Evolutionary conservation across 2,329 filamentous ascomycete genomes (phyloP).

Genomic region (Chrysoporthe deuterocubensis): DNA sequence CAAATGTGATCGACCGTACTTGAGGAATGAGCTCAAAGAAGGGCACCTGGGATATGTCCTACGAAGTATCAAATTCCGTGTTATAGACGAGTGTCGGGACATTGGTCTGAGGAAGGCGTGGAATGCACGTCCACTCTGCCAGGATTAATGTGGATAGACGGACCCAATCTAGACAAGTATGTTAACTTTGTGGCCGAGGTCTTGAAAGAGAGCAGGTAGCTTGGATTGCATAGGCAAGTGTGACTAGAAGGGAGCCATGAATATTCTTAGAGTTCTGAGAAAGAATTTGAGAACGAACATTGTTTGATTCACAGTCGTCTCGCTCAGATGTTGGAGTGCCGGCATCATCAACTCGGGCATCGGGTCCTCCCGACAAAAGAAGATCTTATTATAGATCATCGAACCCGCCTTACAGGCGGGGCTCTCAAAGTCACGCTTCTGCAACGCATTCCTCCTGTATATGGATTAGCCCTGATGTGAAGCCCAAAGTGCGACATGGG

Average conservation of each 20-base stretch:
- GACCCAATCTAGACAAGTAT: no score
- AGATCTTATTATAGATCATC: conserved; percentile 15
- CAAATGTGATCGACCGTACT: conserved; percentile 4
- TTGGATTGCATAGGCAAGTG: no score
- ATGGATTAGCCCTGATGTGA: no score
- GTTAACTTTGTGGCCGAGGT: no score
- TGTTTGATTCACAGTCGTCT: conserved; percentile 1
- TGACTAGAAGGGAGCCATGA: no score
- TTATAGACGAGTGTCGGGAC: conserved; percentile 34
- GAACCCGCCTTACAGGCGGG: background rate
- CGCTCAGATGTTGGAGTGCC: conserved; percentile 5
- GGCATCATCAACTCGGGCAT: conserved; percentile 6
- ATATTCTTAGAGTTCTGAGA: no score
- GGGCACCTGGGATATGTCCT: conserved; percentile 28
- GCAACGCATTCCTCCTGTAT: conserved; percentile 2
- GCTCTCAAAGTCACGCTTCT: background rate
- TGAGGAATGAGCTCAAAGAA: conserved; percentile 13
- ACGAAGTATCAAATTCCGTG: conserved; percentile 35
- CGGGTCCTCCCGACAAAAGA: conserved; percentile 11
- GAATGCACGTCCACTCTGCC: conserved; percentile 29
- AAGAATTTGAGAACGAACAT: no score
- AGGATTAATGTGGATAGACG: background rate
- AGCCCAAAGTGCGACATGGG: no score
- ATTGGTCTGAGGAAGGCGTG: conserved; percentile 31
- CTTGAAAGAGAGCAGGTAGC: no score